Evolutionary conservation across 2,329 filamentous ascomycete genomes (phyloP).

Genomic region (Iodosphaeria phyllophila): DNA sequence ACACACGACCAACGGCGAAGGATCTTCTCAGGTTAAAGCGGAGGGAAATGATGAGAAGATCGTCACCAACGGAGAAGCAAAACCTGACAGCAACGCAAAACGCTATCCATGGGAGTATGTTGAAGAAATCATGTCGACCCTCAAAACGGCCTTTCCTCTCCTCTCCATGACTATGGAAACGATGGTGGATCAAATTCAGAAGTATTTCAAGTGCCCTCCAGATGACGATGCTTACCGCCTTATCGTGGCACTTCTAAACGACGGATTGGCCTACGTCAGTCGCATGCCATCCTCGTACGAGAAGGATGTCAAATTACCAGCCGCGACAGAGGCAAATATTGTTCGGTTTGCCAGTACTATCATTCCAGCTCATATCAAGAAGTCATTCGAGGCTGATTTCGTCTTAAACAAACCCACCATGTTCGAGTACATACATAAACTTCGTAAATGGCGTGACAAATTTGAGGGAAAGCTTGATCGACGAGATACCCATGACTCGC

Average conservation of each 20-base stretch:
- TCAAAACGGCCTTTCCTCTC: slow-evolving; percentile 93
- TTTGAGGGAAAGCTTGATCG: slow-evolving; percentile 96
- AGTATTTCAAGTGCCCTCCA: slow-evolving; percentile 96
- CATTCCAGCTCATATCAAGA: slow-evolving; percentile 81
- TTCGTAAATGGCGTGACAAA: slow-evolving; percentile 89
- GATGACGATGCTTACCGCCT: slow-evolving; percentile 95
- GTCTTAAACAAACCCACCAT: slow-evolving; percentile 90
- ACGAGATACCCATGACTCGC: slow-evolving; percentile 48
- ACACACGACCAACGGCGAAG: slow-evolving; percentile 29
- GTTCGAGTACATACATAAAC: slow-evolving; percentile 95
- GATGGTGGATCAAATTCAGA: slow-evolving; percentile 97
- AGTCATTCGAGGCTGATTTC: slow-evolving; percentile 95
- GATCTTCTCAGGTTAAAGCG: slow-evolving; percentile 21
- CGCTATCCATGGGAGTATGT: slow-evolving; percentile 93
- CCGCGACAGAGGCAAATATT: slow-evolving; percentile 88
- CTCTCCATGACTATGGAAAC: slow-evolving; percentile 97
- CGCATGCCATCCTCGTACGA: slow-evolving; percentile 75
- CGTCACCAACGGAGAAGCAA: slow-evolving; percentile 9
- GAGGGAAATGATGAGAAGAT: slow-evolving; percentile 20
- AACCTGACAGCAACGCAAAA: slow-evolving; percentile 19
- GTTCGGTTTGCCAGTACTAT: slow-evolving; percentile 94
- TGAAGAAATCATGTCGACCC: slow-evolving; percentile 83
- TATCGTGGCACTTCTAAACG: slow-evolving; percentile 93
- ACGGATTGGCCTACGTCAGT: slow-evolving; percentile 82
- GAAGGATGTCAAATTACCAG: slow-evolving; percentile 75